phyloP scores from a whole-genome alignment of 306 rosid genomes.

The Citrullus amarus region DNA sequence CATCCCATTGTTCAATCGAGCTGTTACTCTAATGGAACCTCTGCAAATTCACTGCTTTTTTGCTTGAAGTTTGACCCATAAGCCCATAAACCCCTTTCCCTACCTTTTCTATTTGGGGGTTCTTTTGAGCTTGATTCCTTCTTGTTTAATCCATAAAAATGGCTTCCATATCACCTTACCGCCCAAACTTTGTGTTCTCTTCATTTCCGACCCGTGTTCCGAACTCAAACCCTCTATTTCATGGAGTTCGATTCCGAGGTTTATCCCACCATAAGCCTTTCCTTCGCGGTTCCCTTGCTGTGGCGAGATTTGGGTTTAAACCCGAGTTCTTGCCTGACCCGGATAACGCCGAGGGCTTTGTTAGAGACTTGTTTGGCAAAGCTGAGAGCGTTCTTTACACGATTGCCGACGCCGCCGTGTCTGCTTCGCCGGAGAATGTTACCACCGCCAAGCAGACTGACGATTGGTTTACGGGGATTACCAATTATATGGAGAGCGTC shows the following conservation, averaged over 20 bases:
- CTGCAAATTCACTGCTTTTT: not conserved
- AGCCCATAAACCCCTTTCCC: not conserved
- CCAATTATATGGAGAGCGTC: conserved; percentile 61
- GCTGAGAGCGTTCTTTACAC: conserved; percentile 77
- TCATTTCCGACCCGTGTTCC: conserved; percentile 32
- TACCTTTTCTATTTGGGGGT: not conserved
- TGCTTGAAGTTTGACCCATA: not conserved
- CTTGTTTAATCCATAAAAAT: conserved; percentile 14
- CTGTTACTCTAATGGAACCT: not conserved
- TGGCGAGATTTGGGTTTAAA: conserved; percentile 44
- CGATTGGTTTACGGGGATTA: conserved; percentile 89
- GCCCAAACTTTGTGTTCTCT: conserved; percentile 31
- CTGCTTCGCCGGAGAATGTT: conserved; percentile 38
- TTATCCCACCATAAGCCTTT: conserved; percentile 20
- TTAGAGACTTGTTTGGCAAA: conserved; percentile 41
- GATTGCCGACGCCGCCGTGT: conserved; percentile 76
- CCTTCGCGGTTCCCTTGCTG: conserved; percentile 51
- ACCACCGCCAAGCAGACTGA: conserved; percentile 40
- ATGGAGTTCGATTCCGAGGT: conserved; percentile 21
- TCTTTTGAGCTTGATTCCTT: not conserved
- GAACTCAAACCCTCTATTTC: conserved; percentile 22
- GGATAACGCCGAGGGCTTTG: conserved; percentile 24
- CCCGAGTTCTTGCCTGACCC: conserved; percentile 53
- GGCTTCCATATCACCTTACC: conserved; percentile 37
- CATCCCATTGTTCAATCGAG: not conserved